A percentile compares a stretch with the other conserved stretches of the same genome.
Evolutionary conservation across 371 early-diverging fungal species (phyloP).

Genomic region (Actinomucor elegans): DNA sequence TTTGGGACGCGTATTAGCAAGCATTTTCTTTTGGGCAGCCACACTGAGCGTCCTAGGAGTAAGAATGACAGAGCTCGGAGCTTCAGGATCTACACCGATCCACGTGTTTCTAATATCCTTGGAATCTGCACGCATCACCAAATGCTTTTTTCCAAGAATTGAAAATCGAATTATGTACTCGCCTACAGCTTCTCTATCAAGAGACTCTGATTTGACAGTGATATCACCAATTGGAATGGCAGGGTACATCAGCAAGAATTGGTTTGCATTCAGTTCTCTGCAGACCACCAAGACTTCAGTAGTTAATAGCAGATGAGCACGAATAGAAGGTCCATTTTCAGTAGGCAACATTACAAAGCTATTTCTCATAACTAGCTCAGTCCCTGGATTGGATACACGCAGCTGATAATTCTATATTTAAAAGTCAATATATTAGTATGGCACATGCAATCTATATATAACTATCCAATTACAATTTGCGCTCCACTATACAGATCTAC

Average conservation of each 20-base stretch:
- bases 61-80: background rate
- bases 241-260: slow-evolving; percentile 22
- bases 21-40: slow-evolving; percentile 17
- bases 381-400: slow-evolving; percentile 5
- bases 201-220: slow-evolving; percentile 11
- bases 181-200: slow-evolving; percentile 24
- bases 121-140: slow-evolving; percentile 23
- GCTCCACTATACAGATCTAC: slow-evolving; percentile 29
- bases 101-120: slow-evolving; percentile 29
- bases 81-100: slow-evolving; percentile 21
- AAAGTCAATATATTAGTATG: background rate
- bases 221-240: slow-evolving; percentile 21
- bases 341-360: slow-evolving; percentile 21
- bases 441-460: slow-evolving; percentile 10
- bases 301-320: slow-evolving; percentile 22
- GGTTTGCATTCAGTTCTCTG: slow-evolving; percentile 4
- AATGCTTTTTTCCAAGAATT: slow-evolving; percentile 18
- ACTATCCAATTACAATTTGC: slow-evolving; percentile 18
- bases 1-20: background rate
- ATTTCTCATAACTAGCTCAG: slow-evolving; percentile 22
- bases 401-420: slow-evolving; percentile 25
- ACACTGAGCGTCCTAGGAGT: slow-evolving; percentile 10
- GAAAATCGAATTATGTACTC: slow-evolving; percentile 22
- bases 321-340: slow-evolving; percentile 9
- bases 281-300: slow-evolving; percentile 22